These are phyloP conservation scores for Aotearoamyces nothofagi DNA, from an alignment of 2,329 filamentous ascomycete species.

Conservation along the genomic window DNA sequence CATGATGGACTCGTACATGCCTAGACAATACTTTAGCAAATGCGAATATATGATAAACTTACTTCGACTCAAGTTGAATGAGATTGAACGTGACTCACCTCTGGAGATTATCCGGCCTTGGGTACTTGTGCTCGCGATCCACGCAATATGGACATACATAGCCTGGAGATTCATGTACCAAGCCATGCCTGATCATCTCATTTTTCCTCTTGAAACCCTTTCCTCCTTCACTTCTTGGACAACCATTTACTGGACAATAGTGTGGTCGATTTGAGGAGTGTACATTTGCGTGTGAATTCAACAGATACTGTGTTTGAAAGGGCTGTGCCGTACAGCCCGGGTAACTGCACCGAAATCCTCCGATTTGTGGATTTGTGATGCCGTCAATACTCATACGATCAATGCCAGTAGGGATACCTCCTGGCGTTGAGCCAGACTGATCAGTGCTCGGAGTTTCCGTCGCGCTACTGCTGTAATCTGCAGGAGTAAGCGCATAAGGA, in stretches of 20 bases:
- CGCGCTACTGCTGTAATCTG: slow-evolving; percentile 18
- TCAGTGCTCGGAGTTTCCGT: slow-evolving; percentile 32
- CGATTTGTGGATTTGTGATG: slow-evolving; percentile 22
- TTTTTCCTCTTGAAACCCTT: slow-evolving; percentile 61
- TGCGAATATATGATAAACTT: not conserved
- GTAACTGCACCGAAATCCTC: slow-evolving; percentile 41
- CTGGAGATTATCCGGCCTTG: slow-evolving; percentile 88
- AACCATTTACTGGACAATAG: slow-evolving; percentile 47
- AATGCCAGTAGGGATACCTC: slow-evolving; percentile 24
- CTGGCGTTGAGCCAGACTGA: slow-evolving; percentile 27
- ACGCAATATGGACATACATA: slow-evolving; percentile 96
- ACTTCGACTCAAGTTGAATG: not conserved
- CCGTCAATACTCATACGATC: slow-evolving; percentile 33
- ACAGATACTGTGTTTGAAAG: slow-evolving; percentile 60
- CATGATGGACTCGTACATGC: slow-evolving; percentile 85
- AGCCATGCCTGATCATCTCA: slow-evolving; percentile 61
- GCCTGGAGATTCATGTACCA: slow-evolving; percentile 87
- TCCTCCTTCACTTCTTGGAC: slow-evolving; percentile 45
- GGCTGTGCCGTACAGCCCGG: slow-evolving; percentile 54
- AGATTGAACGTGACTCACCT: slow-evolving; percentile 38
- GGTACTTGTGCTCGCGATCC: slow-evolving; percentile 86
- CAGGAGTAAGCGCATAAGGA: slow-evolving; percentile 10
- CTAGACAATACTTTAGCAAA: slow-evolving; percentile 32
- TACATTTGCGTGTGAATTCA: slow-evolving; percentile 68
- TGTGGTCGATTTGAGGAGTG: slow-evolving; percentile 51